Evolutionary conservation across 257 asterid species (phyloP).

Genomic region (Nicotiana tabacum): DNA sequence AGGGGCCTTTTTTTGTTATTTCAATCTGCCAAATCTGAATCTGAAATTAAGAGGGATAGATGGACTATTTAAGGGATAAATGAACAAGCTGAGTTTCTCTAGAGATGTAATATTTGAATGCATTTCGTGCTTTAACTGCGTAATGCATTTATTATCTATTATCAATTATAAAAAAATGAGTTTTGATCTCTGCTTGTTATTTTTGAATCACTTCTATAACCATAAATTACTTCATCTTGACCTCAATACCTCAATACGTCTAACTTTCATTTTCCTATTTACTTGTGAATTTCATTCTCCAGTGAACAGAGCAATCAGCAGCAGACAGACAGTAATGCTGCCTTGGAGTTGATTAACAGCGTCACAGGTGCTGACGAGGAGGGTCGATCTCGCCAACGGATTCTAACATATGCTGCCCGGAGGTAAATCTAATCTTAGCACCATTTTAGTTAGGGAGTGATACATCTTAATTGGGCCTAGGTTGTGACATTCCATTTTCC

Average conservation of each 20-base stretch:
- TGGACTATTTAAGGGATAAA: background rate
- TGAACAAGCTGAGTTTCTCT: background rate
- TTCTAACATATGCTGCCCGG: slow-evolving; percentile 94
- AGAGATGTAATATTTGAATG: background rate
- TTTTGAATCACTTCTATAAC: background rate
- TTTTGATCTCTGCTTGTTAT: background rate
- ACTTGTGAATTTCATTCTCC: slow-evolving; percentile 15
- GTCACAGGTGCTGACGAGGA: slow-evolving; percentile 93
- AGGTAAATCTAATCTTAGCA: slow-evolving; percentile 44
- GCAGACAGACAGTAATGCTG: slow-evolving; percentile 64
- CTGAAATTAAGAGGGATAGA: background rate
- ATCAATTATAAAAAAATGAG: background rate
- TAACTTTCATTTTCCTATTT: slow-evolving; percentile 16
- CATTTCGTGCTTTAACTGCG: background rate
- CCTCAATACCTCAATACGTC: background rate
- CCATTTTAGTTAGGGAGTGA: slow-evolving; percentile 10
- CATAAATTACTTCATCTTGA: background rate
- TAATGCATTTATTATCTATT: background rate
- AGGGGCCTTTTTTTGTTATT: background rate
- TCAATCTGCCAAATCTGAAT: background rate
- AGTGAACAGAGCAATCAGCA: slow-evolving; percentile 62
- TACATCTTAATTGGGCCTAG: background rate
- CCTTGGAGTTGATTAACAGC: slow-evolving; percentile 88
- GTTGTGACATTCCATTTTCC: slow-evolving; percentile 4
- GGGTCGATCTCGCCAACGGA: slow-evolving; percentile 94